phyloP scores from a whole-genome alignment of 192 early-diverging fungal species.

The Coemansia sp. region DNA sequence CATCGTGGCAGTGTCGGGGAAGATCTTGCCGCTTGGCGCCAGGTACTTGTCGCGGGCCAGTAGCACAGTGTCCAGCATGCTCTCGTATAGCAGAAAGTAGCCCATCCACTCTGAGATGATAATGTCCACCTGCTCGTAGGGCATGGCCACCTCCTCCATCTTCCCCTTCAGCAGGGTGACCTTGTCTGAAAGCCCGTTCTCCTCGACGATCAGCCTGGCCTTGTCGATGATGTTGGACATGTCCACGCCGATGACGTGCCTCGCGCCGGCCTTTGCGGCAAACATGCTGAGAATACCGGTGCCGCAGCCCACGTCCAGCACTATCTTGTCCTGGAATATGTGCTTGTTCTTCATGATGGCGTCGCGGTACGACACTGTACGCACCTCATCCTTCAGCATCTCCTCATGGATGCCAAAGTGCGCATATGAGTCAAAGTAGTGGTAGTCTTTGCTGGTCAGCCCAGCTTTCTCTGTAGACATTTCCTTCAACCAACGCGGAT shows the following conservation, averaged over 20 bases:
- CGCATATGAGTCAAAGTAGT: conserved; percentile 99
- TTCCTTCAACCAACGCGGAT: background rate
- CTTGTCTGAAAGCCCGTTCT: conserved; percentile 88
- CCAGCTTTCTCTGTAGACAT: conserved; percentile 23
- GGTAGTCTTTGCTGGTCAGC: conserved; percentile 73
- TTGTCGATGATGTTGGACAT: conserved; percentile 98
- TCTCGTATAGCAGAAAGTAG: conserved; percentile 96
- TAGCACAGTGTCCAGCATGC: conserved; percentile 99
- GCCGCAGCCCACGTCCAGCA: conserved; percentile 99
- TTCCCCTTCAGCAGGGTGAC: conserved; percentile 92
- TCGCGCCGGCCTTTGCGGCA: conserved; percentile 97
- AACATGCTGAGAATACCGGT: conserved; percentile 99
- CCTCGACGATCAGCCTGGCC: conserved; percentile 89
- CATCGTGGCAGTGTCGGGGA: conserved; percentile 84
- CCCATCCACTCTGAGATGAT: conserved; percentile 99
- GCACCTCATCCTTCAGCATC: conserved; percentile 98
- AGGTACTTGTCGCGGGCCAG: conserved; percentile 94
- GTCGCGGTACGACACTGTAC: conserved; percentile 90
- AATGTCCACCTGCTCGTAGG: conserved; percentile 95
- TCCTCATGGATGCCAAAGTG: conserved; percentile 94
- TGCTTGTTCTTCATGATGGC: conserved; percentile 95
- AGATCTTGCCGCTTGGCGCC: conserved; percentile 86
- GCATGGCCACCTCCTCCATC: conserved; percentile 95
- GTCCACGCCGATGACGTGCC: conserved; percentile 92
- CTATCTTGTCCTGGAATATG: conserved; percentile 95